These are phyloP conservation scores for Neofusicoccum umdonicola DNA, from an alignment of 2,329 filamentous ascomycete genomes.

Conservation along the genomic window DNA sequence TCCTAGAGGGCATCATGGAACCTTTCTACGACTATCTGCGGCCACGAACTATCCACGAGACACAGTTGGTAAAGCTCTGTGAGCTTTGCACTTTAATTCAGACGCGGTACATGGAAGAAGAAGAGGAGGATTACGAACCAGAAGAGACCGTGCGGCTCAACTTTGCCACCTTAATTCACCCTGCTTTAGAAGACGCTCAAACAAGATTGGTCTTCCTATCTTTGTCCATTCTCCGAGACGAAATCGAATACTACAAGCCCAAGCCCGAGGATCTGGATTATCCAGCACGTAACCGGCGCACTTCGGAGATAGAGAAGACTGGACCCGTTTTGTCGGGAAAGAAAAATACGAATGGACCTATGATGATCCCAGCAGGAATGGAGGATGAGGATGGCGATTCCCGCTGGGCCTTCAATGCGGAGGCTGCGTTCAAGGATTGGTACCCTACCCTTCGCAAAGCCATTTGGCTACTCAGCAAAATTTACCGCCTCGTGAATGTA, in stretches of 20 bases:
- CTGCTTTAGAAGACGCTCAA: slow-evolving; percentile 66
- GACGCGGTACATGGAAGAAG: slow-evolving; percentile 60
- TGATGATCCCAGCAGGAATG: slow-evolving; percentile 36
- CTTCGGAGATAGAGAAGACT: slow-evolving; percentile 41
- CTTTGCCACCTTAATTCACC: slow-evolving; percentile 61
- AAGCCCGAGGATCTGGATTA: slow-evolving; percentile 66
- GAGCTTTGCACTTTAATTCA: slow-evolving; percentile 66
- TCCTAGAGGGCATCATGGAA: slow-evolving; percentile 65
- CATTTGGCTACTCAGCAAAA: slow-evolving; percentile 66
- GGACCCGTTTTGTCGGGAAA: slow-evolving; percentile 53
- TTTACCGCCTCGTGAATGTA: slow-evolving; percentile 68
- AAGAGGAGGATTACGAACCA: slow-evolving; percentile 50
- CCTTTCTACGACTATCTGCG: slow-evolving; percentile 65
- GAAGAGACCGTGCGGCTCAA: slow-evolving; percentile 57
- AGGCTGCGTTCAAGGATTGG: slow-evolving; percentile 59
- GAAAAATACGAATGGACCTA: slow-evolving; percentile 43
- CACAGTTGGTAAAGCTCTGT: slow-evolving; percentile 63
- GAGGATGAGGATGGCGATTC: slow-evolving; percentile 50
- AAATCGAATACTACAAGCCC: slow-evolving; percentile 65
- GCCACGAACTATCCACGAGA: slow-evolving; percentile 65
- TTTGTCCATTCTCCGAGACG: slow-evolving; percentile 61
- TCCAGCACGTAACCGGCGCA: slow-evolving; percentile 51
- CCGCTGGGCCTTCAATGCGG: slow-evolving; percentile 55
- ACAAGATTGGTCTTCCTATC: slow-evolving; percentile 65
- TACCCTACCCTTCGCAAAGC: slow-evolving; percentile 67